Base-by-base conservation (phyloP, 1,284 basidiomycete genomes). In the Marasmius tenuissimus region DNA sequence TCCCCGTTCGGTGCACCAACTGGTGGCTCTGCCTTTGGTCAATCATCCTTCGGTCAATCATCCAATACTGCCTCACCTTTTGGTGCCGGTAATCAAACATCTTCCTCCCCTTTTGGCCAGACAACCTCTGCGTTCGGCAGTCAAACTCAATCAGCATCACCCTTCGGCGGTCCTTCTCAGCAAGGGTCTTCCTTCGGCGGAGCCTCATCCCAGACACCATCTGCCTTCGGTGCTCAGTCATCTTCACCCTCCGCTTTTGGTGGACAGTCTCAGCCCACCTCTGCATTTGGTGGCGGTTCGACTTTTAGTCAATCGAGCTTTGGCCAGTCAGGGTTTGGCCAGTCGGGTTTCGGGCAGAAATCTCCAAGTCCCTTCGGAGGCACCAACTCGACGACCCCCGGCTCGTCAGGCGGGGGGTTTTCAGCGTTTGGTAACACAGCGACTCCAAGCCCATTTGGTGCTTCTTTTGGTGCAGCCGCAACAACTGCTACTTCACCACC, bases 391-490 rank as follows among this genome's bases (percentile, higher is more conserved):
- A 61, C 47, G 45, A 59, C 39, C 16, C 45, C 58, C 3, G 57
- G 59, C 35, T 52, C 57, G 5, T 63, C 66, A 52, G 67, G 65
- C 39, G 61, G 64, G 35, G 67, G 66, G 16, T 72, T 71, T 40
- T 58, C 65, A 27, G 51, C 65, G 12, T 66, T 72, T 59, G 65
- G 61, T 0, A 63, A 51, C 37, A 56, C 55, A 51, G 58, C 61
- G n/a, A 58, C 61, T 12, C 62, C 69, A 6, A 73, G 68, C 58
- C 65, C 67, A 1, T 74, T 76, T 60, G 70, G 69, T 53, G 59
- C 69, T 6, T 63, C 66, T 39, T 73, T 75, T 56, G 70, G 69
- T n/a, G 64, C 69, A 52, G 48, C 58, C 14, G 38, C 61, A 7
- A 22, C 61, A 18, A 33, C 40, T 49, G 33, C 58, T 11, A 52